These are phyloP conservation scores for Rhynchospora breviuscula DNA, from an alignment of 176 grass and related monocot genomes.

Conservation along the genomic window DNA sequence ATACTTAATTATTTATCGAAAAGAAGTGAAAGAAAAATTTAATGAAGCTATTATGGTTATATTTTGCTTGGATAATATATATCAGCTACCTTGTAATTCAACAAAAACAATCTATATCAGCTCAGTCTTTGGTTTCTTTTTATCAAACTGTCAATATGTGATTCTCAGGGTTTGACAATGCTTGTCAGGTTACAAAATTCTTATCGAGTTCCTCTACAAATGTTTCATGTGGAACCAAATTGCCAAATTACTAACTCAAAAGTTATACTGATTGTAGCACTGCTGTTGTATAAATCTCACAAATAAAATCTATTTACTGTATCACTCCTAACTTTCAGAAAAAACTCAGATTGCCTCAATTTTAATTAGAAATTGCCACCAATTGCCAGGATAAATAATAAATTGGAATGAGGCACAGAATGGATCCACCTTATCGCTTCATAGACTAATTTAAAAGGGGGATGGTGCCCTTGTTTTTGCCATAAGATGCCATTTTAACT, in stretches of 20 bases:
- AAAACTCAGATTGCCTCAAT: neutral
- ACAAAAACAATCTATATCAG: neutral
- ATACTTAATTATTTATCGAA: neutral
- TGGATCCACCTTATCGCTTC: neutral
- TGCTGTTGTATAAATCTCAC: neutral
- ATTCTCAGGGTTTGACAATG: neutral
- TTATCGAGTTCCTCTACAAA: neutral
- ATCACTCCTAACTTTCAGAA: neutral
- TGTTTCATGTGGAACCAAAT: neutral
- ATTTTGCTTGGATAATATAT: neutral
- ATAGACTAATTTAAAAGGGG: neutral
- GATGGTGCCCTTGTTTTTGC: neutral
- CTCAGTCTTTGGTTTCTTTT: neutral
- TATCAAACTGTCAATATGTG: neutral
- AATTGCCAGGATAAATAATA: conserved; percentile 7
- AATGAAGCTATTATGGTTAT: neutral
- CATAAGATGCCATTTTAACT: neutral
- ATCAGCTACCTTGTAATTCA: neutral
- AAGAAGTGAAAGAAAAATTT: neutral
- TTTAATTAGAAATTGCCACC: neutral
- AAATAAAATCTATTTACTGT: neutral
- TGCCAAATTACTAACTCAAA: neutral
- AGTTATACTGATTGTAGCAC: neutral
- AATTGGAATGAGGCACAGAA: neutral
- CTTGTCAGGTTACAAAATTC: neutral